A percentile compares a stretch with the other conserved stretches of the same genome.
Evolutionary conservation across 1,284 basidiomycete species (phyloP).

Genomic region (Xerocomus minutiporus): DNA sequence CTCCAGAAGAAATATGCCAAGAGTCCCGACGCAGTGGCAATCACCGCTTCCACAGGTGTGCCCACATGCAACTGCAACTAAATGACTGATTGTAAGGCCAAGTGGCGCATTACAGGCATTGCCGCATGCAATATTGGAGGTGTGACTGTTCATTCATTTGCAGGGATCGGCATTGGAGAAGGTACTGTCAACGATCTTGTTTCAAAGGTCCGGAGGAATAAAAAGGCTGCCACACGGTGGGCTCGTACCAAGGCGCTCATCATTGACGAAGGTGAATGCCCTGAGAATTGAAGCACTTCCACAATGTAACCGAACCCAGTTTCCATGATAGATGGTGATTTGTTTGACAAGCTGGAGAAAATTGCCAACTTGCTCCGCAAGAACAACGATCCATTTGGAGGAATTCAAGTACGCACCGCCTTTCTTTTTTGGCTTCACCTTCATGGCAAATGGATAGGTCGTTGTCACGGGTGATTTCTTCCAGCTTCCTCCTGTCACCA

Average conservation of each 20-base stretch:
- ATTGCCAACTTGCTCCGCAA: conserved; percentile 64
- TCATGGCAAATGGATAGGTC: conserved; percentile 42
- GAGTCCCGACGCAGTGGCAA: conserved; percentile 59
- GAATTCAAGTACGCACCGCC: conserved; percentile 65
- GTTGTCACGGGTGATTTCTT: conserved; percentile 90
- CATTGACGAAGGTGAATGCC: conserved; percentile 79
- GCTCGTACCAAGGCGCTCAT: conserved; percentile 72
- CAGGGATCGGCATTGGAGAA: conserved; percentile 79
- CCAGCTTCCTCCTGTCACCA: conserved; percentile 88
- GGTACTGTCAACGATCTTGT: conserved; percentile 56
- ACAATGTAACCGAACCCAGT: conserved; percentile 41
- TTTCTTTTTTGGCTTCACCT: neutral
- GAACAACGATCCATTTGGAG: conserved; percentile 71
- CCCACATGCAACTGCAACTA: conserved; percentile 8
- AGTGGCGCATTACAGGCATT: conserved; percentile 51
- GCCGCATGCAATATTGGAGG: conserved; percentile 91
- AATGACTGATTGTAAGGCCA: neutral
- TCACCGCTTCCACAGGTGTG: conserved; percentile 84
- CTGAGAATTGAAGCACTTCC: neutral
- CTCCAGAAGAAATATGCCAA: conserved; percentile 47
- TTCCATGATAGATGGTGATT: conserved; percentile 87
- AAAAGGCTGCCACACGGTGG: conserved; percentile 71
- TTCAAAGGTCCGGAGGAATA: conserved; percentile 62
- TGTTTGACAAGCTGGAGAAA: conserved; percentile 81
- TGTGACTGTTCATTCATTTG: conserved; percentile 86